These are phyloP conservation scores for Flaveria linearis DNA, from an alignment of 129 eudicot genomes.

Conservation along the genomic window DNA sequence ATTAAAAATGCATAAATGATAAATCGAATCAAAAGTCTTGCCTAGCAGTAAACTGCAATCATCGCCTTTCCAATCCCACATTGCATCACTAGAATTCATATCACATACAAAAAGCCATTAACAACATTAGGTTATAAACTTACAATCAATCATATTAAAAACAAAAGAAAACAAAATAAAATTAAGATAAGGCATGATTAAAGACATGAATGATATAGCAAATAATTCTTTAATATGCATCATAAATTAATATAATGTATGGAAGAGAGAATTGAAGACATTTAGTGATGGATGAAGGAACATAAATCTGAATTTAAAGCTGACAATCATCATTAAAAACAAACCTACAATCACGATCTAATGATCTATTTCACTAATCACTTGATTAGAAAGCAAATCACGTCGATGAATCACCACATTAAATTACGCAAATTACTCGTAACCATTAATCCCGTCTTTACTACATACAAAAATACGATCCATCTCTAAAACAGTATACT, in stretches of 20 bases:
- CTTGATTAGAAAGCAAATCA: constrained; percentile 24
- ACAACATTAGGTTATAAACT: neutral
- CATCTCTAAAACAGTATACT: too few relatives aligned
- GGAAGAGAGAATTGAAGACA: constrained; percentile 19
- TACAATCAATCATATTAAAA: neutral
- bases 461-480: neutral
- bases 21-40: constrained; percentile 14
- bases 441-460: constrained; percentile 22
- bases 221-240: constrained; percentile 15
- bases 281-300: neutral
- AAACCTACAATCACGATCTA: neutral
- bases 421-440: constrained; percentile 1
- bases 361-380: constrained; percentile 26
- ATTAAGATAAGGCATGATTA: neutral
- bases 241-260: constrained; percentile 13
- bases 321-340: constrained; percentile 20
- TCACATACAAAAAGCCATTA: neutral
- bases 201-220: neutral
- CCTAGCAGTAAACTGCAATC: constrained; percentile 54
- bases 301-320: constrained; percentile 34
- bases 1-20: neutral
- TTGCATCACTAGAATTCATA: constrained; percentile 40
- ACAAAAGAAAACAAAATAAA: neutral
- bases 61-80: constrained; percentile 67
- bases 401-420: constrained; percentile 14